Conservation (phyloP, 495 filamentous ascomycete species). For the Sabuloglossum arenarium region DNA sequence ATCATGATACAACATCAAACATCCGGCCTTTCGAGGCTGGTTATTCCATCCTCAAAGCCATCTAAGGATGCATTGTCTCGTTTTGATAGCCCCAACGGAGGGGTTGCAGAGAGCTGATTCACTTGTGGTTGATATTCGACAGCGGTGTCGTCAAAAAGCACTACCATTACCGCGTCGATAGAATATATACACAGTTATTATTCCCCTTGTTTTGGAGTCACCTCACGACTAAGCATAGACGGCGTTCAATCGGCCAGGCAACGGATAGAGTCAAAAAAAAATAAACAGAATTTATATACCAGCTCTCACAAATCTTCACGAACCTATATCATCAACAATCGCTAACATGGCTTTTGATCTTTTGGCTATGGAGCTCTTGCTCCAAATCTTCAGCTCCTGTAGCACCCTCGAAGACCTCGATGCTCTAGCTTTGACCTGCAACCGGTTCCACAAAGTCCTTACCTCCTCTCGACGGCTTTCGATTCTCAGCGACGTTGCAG, state of each 20-base stretch:
- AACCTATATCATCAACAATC: neutral
- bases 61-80: conserved; percentile 22
- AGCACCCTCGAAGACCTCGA: conserved; percentile 29
- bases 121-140: conserved; percentile 19
- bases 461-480: conserved; percentile 28
- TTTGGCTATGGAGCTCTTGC: conserved; percentile 39
- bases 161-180: neutral
- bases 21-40: conserved; percentile 16
- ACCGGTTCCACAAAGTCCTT: conserved; percentile 31
- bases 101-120: conserved; percentile 38
- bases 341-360: conserved; percentile 23
- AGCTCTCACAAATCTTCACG: neutral
- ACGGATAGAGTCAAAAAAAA: neutral
- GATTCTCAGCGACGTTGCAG: conserved; percentile 29
- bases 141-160: conserved; percentile 11
- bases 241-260: neutral
- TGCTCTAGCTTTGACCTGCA: conserved; percentile 31
- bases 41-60: conserved; percentile 1
- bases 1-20: conserved; percentile 7
- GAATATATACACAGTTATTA: neutral
- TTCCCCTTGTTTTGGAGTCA: neutral
- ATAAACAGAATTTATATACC: neutral
- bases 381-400: conserved; percentile 37
- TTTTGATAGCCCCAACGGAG: conserved; percentile 52
- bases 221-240: neutral